These are phyloP conservation scores for Mycosarcoma maydis DNA, from an alignment of 1,284 basidiomycete species.

Conservation along the genomic window DNA sequence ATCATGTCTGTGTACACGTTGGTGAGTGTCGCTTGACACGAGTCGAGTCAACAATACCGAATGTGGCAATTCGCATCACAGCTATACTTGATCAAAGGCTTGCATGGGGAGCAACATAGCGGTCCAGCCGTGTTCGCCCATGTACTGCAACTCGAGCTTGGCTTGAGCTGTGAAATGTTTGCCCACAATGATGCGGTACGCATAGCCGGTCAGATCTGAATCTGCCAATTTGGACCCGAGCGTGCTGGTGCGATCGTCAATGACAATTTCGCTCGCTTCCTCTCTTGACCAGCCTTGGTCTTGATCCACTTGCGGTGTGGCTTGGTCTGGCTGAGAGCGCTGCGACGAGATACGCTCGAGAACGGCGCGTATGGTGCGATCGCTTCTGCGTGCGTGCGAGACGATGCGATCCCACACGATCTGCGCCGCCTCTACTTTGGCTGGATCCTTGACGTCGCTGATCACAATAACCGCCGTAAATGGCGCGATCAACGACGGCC, in stretches of 20 bases:
- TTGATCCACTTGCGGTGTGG: background rate
- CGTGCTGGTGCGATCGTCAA: conserved; percentile 61
- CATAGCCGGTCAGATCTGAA: conserved; percentile 65
- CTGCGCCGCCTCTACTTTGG: conserved; percentile 5
- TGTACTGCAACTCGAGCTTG: conserved; percentile 18
- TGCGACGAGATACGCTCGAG: background rate
- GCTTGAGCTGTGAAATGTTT: conserved; percentile 32
- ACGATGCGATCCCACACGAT: conserved; percentile 1
- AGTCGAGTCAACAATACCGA: too few relatives aligned
- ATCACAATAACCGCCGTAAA: conserved; percentile 38
- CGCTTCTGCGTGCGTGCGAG: background rate
- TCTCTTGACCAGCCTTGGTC: conserved; percentile 6
- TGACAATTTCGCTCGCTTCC: conserved; percentile 39
- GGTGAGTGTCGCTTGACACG: too few relatives aligned
- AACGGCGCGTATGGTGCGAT: conserved; percentile 3
- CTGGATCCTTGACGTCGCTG: conserved; percentile 9
- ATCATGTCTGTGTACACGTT: too few relatives aligned
- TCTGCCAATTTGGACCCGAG: conserved; percentile 65
- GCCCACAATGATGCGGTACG: conserved; percentile 59
- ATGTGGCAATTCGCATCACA: too few relatives aligned
- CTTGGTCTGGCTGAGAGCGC: background rate
- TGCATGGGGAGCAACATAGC: background rate
- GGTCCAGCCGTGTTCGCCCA: background rate
- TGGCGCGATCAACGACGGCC: conserved; percentile 61
- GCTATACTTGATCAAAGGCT: background rate